Evolutionary conservation across 164 flowering plant genomes (phyloP), one percentile per base, ranked within the genome.

Genomic region (Malania oleifera): DNA sequence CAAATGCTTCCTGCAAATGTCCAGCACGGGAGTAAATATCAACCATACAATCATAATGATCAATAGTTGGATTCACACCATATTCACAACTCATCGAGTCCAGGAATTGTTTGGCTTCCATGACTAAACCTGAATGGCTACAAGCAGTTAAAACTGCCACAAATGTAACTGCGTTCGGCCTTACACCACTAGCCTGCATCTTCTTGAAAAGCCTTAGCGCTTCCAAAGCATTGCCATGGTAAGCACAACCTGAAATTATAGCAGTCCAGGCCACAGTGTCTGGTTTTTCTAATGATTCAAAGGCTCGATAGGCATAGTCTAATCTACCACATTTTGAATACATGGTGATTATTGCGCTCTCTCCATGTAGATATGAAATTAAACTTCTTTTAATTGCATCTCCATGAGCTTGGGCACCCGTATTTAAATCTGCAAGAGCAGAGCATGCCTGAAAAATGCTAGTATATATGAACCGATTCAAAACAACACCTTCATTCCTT

Each of bases 261-360:
- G 86, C 79, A 48, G 84, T 80, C 85, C 83, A 83, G 7, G 82
- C 80, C 41, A 83, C 79, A 45, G 66, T 67, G 55, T 80, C 88
- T 6, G 80, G 80, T 29, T 66, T 40, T 17, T 63, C 60, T 54
- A 81, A 68, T 9, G 71, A 70, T 57, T 73, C 72, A 49, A 83
- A 83, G 27, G 64, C 75, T 49, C 22, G 62, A 29, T n/a, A 24
- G 1, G 85, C 83, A 67, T 70, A 62, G 20, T 78, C 85, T 40
- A 82, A 57, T 37, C 65, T 52, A 4, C 87, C 87, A 53, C 75
- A 78, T 68, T 74, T 83, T 19, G 88, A 76, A 48, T 83, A 83
- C 83, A 80, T 77, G 5, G 83, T 80, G 34, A 83, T 64, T 69
- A 83, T 46, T 3, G 87, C 81, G 61, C 84, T 82, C 65, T 73